These are phyloP conservation scores for Favolaschia claudopus DNA, from an alignment of 768 basidiomycete species.

Conservation along the genomic window DNA sequence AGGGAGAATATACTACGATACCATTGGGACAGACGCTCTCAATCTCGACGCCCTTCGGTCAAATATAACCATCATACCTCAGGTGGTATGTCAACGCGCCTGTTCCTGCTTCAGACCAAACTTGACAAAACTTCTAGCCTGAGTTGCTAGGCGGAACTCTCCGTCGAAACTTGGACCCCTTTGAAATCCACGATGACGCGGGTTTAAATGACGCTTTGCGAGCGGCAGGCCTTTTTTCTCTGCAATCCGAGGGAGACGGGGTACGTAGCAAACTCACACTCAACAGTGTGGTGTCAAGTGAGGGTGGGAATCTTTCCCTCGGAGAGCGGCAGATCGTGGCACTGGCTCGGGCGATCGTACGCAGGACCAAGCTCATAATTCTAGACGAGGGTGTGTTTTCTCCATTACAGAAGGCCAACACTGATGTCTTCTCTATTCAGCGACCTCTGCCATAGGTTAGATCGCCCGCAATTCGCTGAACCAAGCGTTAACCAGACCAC, in stretches of 20 bases:
- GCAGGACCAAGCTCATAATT: conserved; percentile 63
- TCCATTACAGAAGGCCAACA: neutral
- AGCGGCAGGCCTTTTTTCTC: conserved; percentile 52
- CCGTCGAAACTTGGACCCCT: conserved; percentile 69
- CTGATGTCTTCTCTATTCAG: conserved; percentile 29
- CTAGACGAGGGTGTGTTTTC: conserved; percentile 57
- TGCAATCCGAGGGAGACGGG: conserved; percentile 43
- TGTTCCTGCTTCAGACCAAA: neutral
- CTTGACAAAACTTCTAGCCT: conserved; percentile 39
- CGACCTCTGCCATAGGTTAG: conserved; percentile 53
- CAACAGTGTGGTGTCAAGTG: conserved; percentile 52
- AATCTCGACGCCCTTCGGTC: conserved; percentile 62
- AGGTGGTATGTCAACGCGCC: conserved; percentile 47
- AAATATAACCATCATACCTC: conserved; percentile 67
- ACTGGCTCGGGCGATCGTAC: conserved; percentile 64
- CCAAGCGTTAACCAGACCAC: neutral
- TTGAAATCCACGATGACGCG: conserved; percentile 60
- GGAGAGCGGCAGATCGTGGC: conserved; percentile 69
- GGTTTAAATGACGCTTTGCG: conserved; percentile 56
- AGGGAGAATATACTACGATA: conserved; percentile 62
- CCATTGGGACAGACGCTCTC: conserved; percentile 49
- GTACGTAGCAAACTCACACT: conserved; percentile 50
- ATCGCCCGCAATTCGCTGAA: neutral
- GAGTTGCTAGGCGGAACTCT: conserved; percentile 64
- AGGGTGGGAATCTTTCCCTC: conserved; percentile 58